phyloP scores from a whole-genome alignment of 257 asterid genomes.

The Solanum tarijense region DNA sequence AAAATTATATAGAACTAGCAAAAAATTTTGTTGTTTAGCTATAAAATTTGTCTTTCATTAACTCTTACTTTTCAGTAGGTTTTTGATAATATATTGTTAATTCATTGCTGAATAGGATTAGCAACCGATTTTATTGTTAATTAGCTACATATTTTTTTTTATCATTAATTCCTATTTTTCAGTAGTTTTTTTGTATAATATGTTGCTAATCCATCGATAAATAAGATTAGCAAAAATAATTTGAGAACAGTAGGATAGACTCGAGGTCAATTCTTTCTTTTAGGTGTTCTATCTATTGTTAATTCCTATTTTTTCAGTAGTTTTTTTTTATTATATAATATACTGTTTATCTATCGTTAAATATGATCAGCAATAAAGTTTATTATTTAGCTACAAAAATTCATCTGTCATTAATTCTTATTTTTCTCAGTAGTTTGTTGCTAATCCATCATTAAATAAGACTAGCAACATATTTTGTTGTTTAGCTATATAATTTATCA shows the following conservation, averaged over 20 bases:
- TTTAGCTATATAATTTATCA: not conserved
- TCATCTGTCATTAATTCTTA: not conserved
- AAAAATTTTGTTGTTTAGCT: not conserved
- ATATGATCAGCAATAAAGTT: not conserved
- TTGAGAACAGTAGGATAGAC: not conserved
- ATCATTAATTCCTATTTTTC: not conserved
- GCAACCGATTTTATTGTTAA: not conserved
- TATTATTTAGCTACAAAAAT: not conserved
- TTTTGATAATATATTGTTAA: not conserved
- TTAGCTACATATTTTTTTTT: not conserved
- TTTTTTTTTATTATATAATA: not conserved
- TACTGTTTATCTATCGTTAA: not conserved
- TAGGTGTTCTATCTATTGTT: not conserved
- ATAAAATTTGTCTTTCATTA: not conserved
- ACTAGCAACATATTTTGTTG: not conserved
- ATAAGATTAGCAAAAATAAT: not conserved
- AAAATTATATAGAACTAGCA: not conserved
- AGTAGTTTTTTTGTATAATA: not conserved
- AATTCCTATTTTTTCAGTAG: not conserved
- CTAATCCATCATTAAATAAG: not conserved
- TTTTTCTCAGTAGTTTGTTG: not conserved
- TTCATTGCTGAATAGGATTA: not conserved
- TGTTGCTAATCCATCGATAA: not conserved
- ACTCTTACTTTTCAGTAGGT: not conserved
- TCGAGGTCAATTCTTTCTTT: not conserved